phyloP scores from a whole-genome alignment of 208 protist genomes.

The Leptomonas seymouri region DNA sequence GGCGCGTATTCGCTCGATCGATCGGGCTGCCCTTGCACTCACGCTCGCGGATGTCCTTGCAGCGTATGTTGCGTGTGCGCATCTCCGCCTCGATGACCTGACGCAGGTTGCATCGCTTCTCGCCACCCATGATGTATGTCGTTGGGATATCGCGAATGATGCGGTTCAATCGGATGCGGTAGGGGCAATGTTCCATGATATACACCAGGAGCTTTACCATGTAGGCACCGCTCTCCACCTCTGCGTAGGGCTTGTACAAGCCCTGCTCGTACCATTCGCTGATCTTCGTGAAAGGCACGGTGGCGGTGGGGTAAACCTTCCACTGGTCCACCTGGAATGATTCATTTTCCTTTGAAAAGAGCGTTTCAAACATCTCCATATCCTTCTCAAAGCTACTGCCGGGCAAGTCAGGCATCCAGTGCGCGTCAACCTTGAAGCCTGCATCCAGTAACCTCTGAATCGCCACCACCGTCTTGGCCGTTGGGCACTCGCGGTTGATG shows the following conservation, averaged over 20 bases:
- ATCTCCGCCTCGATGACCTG: slow-evolving; percentile 97
- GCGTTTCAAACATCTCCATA: slow-evolving; percentile 91
- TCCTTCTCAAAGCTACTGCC: slow-evolving; percentile 97
- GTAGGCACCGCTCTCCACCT: slow-evolving; percentile 68
- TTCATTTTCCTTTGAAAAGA: slow-evolving; percentile 88
- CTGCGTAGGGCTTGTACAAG: slow-evolving; percentile 96
- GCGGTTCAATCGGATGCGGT: slow-evolving; percentile 99
- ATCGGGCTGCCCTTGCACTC: slow-evolving; percentile 90
- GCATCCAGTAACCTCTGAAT: slow-evolving; percentile 96
- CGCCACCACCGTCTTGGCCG: slow-evolving; percentile 90
- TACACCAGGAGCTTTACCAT: slow-evolving; percentile 96
- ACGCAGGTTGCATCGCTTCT: slow-evolving; percentile 98
- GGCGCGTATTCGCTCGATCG: slow-evolving; percentile 54
- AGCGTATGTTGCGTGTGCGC: slow-evolving; percentile 88
- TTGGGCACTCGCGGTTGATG: slow-evolving; percentile 98
- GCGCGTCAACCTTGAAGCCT: slow-evolving; percentile 99
- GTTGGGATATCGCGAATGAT: slow-evolving; percentile 99
- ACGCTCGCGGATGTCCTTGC: slow-evolving; percentile 95
- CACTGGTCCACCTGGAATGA: slow-evolving; percentile 98
- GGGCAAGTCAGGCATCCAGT: slow-evolving; percentile 99
- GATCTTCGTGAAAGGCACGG: slow-evolving; percentile 98
- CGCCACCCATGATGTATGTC: slow-evolving; percentile 97
- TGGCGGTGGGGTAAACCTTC: slow-evolving; percentile 99
- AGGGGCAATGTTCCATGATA: slow-evolving; percentile 95
- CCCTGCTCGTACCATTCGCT: slow-evolving; percentile 97